These are phyloP conservation scores for Podaxis rugospora DNA, from an alignment of 768 basidiomycete species.

Conservation along the genomic window DNA sequence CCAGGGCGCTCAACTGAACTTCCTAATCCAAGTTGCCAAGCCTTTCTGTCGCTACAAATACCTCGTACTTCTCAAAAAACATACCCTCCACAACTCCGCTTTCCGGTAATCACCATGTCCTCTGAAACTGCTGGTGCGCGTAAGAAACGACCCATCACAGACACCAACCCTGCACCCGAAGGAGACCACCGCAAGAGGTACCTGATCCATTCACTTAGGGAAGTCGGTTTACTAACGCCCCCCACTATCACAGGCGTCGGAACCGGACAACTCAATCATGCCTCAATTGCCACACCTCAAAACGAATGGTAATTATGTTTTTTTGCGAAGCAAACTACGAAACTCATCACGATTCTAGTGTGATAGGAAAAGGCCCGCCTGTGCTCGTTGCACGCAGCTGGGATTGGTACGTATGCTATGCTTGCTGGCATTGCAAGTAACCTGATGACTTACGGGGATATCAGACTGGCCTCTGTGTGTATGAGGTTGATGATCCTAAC, in stretches of 20 bases:
- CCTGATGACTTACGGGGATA: background rate
- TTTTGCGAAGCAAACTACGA: background rate
- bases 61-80: constrained; percentile 9
- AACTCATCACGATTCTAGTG: constrained; percentile 28
- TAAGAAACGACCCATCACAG: constrained; percentile 20
- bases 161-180: constrained; percentile 32
- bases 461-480: constrained; percentile 79
- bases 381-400: constrained; percentile 47
- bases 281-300: constrained; percentile 69
- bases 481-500: constrained; percentile 75
- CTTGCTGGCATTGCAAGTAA: background rate
- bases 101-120: constrained; percentile 22
- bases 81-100: background rate
- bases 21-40: constrained; percentile 21
- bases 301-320: constrained; percentile 55
- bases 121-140: constrained; percentile 24
- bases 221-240: constrained; percentile 3
- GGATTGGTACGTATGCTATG: constrained; percentile 32
- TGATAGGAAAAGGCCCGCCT: constrained; percentile 46
- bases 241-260: constrained; percentile 37
- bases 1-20: constrained; percentile 14
- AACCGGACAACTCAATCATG: constrained; percentile 75
- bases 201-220: background rate
- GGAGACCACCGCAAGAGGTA: constrained; percentile 53
- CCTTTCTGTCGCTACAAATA: constrained; percentile 22